A percentile compares a stretch with the other conserved stretches of the same genome.
These are phyloP conservation scores for Pezicula rhizophila DNA, from an alignment of 2,329 filamentous ascomycete species.

Conservation along the genomic window DNA sequence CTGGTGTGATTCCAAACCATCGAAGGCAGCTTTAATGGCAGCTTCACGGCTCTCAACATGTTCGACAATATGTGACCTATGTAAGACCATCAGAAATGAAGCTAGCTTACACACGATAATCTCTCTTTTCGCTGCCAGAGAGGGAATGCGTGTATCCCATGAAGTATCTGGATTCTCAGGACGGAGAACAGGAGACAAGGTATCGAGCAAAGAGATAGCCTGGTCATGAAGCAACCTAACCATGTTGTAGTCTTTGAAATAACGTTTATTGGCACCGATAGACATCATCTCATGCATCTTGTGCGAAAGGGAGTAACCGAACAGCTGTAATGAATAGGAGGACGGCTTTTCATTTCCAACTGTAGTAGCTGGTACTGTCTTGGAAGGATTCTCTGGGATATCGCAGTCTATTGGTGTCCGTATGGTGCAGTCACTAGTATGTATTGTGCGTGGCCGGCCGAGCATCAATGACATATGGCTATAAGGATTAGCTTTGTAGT, in stretches of 20 bases:
- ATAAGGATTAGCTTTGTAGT: neutral
- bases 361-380: neutral
- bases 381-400: neutral
- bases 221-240: neutral
- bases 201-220: neutral
- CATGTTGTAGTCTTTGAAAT: neutral
- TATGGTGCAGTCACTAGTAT: constrained; percentile 2
- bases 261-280: neutral
- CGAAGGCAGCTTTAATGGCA: neutral
- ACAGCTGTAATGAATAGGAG: neutral
- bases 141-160: neutral
- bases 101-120: neutral
- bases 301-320: neutral
- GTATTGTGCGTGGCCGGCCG: constrained; percentile 3
- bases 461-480: constrained; percentile 2
- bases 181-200: neutral
- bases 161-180: constrained; percentile 3
- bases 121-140: neutral
- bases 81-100: neutral
- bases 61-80: constrained; percentile 1
- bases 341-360: neutral
- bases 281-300: neutral
- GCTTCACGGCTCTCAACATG: neutral
- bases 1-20: constrained; percentile 1
- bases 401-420: constrained; percentile 1